These are phyloP conservation scores for Lachancea meyersii DNA, from an alignment of 805 yeast species.

Conservation along the genomic window DNA sequence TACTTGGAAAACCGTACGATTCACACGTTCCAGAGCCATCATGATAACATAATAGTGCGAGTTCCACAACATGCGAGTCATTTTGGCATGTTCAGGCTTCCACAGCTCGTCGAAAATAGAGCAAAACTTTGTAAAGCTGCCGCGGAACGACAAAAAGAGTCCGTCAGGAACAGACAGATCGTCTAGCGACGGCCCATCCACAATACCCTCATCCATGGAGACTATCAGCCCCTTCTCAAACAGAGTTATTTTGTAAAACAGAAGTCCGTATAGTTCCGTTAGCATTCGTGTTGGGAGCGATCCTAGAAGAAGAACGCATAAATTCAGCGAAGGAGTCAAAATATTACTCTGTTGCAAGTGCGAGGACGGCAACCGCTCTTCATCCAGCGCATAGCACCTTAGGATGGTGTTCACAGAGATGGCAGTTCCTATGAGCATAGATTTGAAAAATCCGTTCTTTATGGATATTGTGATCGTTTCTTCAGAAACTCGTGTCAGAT, in stretches of 20 bases:
- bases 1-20: conserved; percentile 17
- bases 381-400: conserved; percentile 16
- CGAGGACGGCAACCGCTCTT: conserved; percentile 15
- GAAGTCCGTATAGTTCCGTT: conserved; percentile 21
- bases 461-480: background rate
- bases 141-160: conserved; percentile 8
- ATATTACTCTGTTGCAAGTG: conserved; percentile 2
- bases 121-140: conserved; percentile 13
- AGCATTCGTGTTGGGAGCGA: conserved; percentile 20
- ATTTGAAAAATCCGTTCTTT: conserved; percentile 20
- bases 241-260: conserved; percentile 19
- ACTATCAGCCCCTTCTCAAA: conserved; percentile 17
- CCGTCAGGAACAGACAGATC: conserved; percentile 11
- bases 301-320: conserved; percentile 16
- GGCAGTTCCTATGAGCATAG: conserved; percentile 15
- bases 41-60: conserved; percentile 8
- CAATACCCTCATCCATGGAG: conserved; percentile 8
- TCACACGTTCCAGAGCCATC: conserved; percentile 21
- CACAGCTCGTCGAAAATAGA: conserved; percentile 17
- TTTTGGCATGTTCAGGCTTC: conserved; percentile 4
- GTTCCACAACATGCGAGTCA: conserved; percentile 6
- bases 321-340: conserved; percentile 21
- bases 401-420: conserved; percentile 12
- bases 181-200: conserved; percentile 8
- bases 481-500: conserved; percentile 15